phyloP scores from a whole-genome alignment of 331 rosid genomes.

The Acacia pycnantha region DNA sequence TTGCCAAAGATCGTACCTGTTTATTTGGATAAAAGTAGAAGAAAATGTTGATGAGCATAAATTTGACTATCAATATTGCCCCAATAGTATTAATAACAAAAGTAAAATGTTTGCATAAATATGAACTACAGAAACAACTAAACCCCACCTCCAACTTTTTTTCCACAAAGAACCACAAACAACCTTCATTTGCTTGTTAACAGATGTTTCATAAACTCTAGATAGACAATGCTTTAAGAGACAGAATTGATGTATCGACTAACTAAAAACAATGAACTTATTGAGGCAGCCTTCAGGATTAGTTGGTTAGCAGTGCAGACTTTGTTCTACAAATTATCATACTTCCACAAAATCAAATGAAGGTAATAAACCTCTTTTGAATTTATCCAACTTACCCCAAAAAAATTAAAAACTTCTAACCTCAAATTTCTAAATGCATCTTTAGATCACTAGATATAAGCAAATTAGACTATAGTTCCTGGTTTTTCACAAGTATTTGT shows the following conservation, averaged over 20 bases:
- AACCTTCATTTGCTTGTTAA: neutral
- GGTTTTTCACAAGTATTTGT: neutral
- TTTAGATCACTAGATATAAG: conserved; percentile 13
- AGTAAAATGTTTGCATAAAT: neutral
- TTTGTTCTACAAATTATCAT: conserved; percentile 18
- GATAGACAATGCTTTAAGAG: conserved; percentile 11
- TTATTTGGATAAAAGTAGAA: conserved; percentile 15
- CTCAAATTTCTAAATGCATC: neutral
- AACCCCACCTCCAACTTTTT: neutral
- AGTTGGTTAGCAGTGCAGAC: conserved; percentile 15
- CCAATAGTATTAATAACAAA: neutral
- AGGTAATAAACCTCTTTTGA: neutral
- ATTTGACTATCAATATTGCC: conserved; percentile 11
- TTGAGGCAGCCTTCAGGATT: neutral
- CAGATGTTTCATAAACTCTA: conserved; percentile 10
- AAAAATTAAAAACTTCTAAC: neutral
- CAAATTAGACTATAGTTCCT: neutral
- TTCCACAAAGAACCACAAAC: conserved; percentile 1
- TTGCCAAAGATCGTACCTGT: conserved; percentile 92
- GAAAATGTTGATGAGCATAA: conserved; percentile 18
- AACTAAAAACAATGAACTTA: conserved; percentile 16
- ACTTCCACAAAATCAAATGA: conserved; percentile 6
- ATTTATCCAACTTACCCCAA: neutral
- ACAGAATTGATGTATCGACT: neutral
- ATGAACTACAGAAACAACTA: neutral